These are phyloP conservation scores for Acanthamoeba divionensis DNA, from an alignment of 208 protist species.

Conservation along the genomic window DNA sequence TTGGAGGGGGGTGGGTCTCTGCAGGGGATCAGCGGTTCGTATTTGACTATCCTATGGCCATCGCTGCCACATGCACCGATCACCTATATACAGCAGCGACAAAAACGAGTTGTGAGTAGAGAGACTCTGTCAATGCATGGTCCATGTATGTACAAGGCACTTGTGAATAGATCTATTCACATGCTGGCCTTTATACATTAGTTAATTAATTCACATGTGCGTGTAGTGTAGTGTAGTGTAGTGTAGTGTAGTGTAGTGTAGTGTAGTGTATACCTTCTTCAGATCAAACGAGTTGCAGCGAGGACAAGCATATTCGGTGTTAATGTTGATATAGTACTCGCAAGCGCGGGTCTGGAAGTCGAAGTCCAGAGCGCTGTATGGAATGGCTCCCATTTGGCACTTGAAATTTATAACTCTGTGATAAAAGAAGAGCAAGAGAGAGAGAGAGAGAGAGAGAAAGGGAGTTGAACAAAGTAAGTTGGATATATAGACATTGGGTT, in stretches of 20 bases:
- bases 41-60: neutral
- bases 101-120: neutral
- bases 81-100: neutral
- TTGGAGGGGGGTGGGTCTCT: neutral
- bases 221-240: too few species aligned
- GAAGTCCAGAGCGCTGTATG: neutral
- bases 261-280: neutral
- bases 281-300: conserved; percentile 32
- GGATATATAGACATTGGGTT: neutral
- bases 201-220: too few species aligned
- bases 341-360: neutral
- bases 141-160: neutral
- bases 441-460: too few species aligned
- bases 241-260: neutral
- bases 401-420: neutral
- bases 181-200: too few species aligned
- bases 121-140: neutral
- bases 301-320: conserved; percentile 5
- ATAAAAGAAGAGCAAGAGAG: neutral
- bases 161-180: too few species aligned
- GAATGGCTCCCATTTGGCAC: conserved; percentile 11
- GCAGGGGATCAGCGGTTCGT: conserved; percentile 21
- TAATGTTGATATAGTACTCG: conserved; percentile 33
- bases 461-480: neutral
- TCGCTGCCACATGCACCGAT: neutral